Base-by-base conservation (phyloP, 768 basidiomycete species). In the Lactarius tabidus region DNA sequence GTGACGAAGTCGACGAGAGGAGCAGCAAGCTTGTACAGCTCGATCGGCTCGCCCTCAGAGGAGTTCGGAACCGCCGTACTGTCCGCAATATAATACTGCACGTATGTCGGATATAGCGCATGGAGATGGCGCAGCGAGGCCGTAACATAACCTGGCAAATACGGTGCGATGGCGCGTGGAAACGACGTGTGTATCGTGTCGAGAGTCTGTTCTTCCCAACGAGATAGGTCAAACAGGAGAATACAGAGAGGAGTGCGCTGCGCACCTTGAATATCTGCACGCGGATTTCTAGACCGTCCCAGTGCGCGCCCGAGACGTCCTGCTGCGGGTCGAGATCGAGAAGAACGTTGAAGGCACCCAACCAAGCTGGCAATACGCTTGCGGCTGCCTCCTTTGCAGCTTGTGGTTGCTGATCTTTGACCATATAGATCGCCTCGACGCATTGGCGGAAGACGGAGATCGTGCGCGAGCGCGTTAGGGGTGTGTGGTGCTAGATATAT, bases 361-460 rank as follows among this genome's bases (percentile, higher is more conserved):
- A 77, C 97, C 97, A 99, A 18, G 87, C 81, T 1, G 95, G 93
- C 7, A 96, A 83, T 48, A 98, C 86, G 52, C 85, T 82, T 29
- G 84, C 86, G 38, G 85, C 84, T 0, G 94, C 94, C 69, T 91
- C 88, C 71, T 90, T 90, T 41, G 92, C 91, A 0, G 91, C 85
- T 63, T 89, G 85, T 0, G 95, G 93, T 70, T 95, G 89, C 69
- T 94, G 89, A 39, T 94, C 93, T 74, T 95, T 94, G 63, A 98
- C 93, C 87, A 95, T 98, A 75, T 91, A 95, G 20, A 98, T 80
- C 6, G 94, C 89, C 59, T 86, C 84, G 4, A 97, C 81, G 71
- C 93, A 95, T 78, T 98, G 93, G 35, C 89, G 81, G 78, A 98
- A 98, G 36, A 97, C 93, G 5, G 88, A 82, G 18, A 99, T 81